A percentile compares a stretch with the other conserved stretches of the same genome.
Conservation (phyloP, 192 early-diverging fungal species). For the Linnemannia schmuckeri region DNA sequence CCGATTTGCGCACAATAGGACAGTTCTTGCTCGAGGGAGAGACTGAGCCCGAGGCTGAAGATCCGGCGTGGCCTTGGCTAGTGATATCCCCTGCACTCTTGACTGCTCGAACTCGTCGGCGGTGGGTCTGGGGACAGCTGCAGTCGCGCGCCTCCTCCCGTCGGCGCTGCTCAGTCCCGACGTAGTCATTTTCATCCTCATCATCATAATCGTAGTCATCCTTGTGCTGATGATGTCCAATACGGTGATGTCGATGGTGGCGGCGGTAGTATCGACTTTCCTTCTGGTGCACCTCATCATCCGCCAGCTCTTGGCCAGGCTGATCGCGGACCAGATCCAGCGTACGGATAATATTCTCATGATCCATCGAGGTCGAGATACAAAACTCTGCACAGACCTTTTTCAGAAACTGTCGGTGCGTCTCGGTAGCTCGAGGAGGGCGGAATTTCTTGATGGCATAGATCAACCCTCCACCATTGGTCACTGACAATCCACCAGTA, state of each 20-base stretch:
- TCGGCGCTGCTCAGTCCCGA: background rate
- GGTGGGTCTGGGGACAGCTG: constrained; percentile 12
- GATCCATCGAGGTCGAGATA: constrained; percentile 91
- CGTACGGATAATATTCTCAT: constrained; percentile 91
- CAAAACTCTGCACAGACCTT: constrained; percentile 96
- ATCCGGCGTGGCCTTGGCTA: background rate
- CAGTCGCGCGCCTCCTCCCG: constrained; percentile 32
- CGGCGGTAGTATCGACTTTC: background rate
- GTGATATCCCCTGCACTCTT: constrained; percentile 17
- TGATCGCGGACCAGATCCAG: constrained; percentile 95
- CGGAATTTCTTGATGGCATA: constrained; percentile 81
- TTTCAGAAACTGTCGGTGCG: constrained; percentile 93
- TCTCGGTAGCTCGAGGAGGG: constrained; percentile 78
- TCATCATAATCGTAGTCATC: background rate
- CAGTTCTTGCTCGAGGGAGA: constrained; percentile 6
- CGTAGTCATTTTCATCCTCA: background rate
- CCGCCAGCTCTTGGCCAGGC: constrained; percentile 77
- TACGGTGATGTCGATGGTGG: constrained; percentile 1
- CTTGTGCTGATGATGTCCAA: background rate
- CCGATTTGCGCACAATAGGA: constrained; percentile 1
- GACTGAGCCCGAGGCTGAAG: background rate
- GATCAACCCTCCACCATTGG: constrained; percentile 62
- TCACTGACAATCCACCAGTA: constrained; percentile 10
- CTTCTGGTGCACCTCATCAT: constrained; percentile 64
- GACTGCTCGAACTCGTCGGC: constrained; percentile 11